Evolutionary conservation across 805 yeast species (phyloP).

Genomic region (Candida nonsorbophila): DNA sequence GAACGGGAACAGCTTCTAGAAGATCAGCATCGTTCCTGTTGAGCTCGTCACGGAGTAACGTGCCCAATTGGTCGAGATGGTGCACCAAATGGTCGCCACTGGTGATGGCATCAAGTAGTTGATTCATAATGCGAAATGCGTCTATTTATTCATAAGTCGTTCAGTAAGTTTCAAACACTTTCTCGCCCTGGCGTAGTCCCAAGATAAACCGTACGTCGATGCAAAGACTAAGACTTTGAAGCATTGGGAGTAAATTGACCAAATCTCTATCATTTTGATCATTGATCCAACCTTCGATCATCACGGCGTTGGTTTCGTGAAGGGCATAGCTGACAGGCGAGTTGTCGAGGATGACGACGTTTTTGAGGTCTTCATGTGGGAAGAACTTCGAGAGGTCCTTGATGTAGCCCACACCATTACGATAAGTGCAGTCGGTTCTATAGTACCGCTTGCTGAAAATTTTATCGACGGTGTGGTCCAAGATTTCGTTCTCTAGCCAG

Average conservation of each 20-base stretch:
- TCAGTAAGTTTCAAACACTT: conserved; percentile 46
- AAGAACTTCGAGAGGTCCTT: conserved; percentile 37
- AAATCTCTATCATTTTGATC: conserved; percentile 90
- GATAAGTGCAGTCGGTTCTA: conserved; percentile 71
- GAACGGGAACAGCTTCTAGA: conserved; percentile 1
- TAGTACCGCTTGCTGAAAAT: conserved; percentile 58
- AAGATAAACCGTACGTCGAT: conserved; percentile 80
- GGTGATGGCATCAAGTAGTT: too few relatives aligned
- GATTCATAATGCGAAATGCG: not conserved
- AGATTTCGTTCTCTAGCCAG: conserved; percentile 68
- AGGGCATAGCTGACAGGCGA: conserved; percentile 85
- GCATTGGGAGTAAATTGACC: conserved; percentile 73
- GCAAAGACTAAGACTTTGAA: conserved; percentile 69
- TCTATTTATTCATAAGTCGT: not conserved
- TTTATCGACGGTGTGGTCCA: conserved; percentile 8
- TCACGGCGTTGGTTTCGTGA: conserved; percentile 84
- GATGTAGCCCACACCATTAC: conserved; percentile 81
- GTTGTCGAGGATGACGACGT: conserved; percentile 80
- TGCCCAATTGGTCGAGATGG: conserved; percentile 11
- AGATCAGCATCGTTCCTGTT: conserved; percentile 8
- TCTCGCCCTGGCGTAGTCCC: conserved; percentile 70
- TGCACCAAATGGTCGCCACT: not conserved
- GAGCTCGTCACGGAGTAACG: conserved; percentile 15
- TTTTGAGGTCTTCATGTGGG: conserved; percentile 59
- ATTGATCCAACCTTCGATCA: conserved; percentile 96